These are phyloP conservation scores for Ophiobolus disseminans DNA, from an alignment of 2,329 filamentous ascomycete genomes.

Conservation along the genomic window DNA sequence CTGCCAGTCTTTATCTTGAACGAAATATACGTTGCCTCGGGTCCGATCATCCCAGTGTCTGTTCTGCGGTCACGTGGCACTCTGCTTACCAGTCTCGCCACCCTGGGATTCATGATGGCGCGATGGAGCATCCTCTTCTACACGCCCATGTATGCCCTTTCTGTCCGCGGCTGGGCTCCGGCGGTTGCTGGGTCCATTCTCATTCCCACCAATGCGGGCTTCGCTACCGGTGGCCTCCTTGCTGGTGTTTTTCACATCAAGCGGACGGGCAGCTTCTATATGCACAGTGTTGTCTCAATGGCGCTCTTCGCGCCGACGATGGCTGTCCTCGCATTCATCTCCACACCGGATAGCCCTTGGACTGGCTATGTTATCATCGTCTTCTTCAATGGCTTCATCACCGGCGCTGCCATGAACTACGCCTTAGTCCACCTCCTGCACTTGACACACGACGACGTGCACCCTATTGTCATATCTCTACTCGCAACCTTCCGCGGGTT, in stretches of 20 bases:
- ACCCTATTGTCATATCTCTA: slow-evolving; percentile 78
- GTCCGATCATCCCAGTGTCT: slow-evolving; percentile 77
- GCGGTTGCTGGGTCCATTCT: slow-evolving; percentile 77
- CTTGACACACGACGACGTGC: slow-evolving; percentile 68
- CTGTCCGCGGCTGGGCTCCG: slow-evolving; percentile 73
- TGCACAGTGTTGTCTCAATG: slow-evolving; percentile 67
- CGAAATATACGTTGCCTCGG: slow-evolving; percentile 68
- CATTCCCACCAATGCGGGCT: slow-evolving; percentile 82
- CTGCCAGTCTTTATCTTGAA: slow-evolving; percentile 63
- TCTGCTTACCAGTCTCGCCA: slow-evolving; percentile 74
- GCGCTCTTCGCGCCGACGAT: slow-evolving; percentile 68
- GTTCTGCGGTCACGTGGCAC: slow-evolving; percentile 74
- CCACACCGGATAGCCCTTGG: slow-evolving; percentile 60
- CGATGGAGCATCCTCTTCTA: slow-evolving; percentile 85
- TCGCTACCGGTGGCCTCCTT: slow-evolving; percentile 74
- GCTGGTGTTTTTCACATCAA: slow-evolving; percentile 80
- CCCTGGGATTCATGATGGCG: slow-evolving; percentile 79
- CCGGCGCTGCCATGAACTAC: slow-evolving; percentile 79
- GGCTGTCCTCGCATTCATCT: slow-evolving; percentile 63
- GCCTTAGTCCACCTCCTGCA: slow-evolving; percentile 81
- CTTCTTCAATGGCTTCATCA: slow-evolving; percentile 74
- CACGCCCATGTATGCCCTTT: slow-evolving; percentile 78
- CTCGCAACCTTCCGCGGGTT: slow-evolving; percentile 83
- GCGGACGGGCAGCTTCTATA: slow-evolving; percentile 75
- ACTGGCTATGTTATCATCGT: slow-evolving; percentile 65